These are phyloP conservation scores for Sarocladium kiliense DNA, from an alignment of 2,329 filamentous ascomycete genomes.

Conservation along the genomic window DNA sequence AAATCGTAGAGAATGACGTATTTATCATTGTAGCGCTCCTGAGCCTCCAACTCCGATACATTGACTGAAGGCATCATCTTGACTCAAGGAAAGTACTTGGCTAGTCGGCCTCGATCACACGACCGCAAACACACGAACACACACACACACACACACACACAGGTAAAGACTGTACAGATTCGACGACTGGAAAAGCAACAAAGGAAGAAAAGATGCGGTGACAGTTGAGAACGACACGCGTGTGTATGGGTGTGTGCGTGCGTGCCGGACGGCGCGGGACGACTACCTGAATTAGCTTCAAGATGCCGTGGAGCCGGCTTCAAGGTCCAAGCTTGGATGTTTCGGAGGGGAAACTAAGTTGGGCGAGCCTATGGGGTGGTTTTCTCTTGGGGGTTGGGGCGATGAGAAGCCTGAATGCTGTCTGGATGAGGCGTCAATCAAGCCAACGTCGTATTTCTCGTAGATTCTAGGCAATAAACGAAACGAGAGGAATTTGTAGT, in stretches of 20 bases:
- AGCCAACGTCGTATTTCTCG: too few species aligned
- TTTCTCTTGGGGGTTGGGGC: too few species aligned
- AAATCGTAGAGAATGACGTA: conserved; percentile 37
- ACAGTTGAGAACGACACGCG: not conserved
- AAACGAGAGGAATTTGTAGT: not conserved
- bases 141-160: not conserved
- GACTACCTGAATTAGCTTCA: not conserved
- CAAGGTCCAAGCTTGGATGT: not conserved
- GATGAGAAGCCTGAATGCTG: too few species aligned
- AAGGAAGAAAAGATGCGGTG: not conserved
- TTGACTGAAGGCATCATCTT: not conserved
- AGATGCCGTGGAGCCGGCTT: not conserved
- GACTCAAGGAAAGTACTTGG: not conserved
- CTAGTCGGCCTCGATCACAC: not conserved
- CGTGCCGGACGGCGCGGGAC: not conserved
- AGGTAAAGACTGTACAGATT: not conserved
- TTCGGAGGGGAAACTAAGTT: not conserved
- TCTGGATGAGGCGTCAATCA: too few species aligned
- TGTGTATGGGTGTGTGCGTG: not conserved
- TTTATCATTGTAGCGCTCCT: conserved; percentile 28
- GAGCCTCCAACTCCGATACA: not conserved
- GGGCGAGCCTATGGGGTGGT: not conserved
- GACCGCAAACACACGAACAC: too few species aligned
- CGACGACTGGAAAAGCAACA: not conserved
- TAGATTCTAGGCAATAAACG: too few species aligned